Conservation (phyloP, 441 rosid species). For the Eruca vesicaria region DNA sequence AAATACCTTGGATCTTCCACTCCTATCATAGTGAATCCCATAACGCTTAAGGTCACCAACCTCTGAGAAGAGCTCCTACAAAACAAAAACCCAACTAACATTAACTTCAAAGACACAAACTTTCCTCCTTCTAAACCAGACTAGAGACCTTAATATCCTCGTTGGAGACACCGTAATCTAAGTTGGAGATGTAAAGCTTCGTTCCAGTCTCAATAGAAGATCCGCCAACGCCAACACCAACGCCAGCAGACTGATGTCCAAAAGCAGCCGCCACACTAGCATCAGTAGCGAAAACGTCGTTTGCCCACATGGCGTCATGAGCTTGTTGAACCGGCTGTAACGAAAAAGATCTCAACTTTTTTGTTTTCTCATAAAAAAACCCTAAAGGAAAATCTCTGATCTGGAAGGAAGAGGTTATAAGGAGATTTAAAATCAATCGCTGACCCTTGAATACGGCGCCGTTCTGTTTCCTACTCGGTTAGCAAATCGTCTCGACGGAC, state of each 20-base stretch:
- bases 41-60: constrained; percentile 54
- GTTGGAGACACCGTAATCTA: constrained; percentile 49
- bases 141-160: constrained; percentile 47
- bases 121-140: background rate
- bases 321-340: constrained; percentile 44
- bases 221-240: constrained; percentile 21
- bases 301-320: constrained; percentile 39
- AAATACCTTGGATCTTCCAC: constrained; percentile 62
- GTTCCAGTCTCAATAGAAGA: constrained; percentile 47
- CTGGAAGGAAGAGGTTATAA: constrained; percentile 16
- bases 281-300: constrained; percentile 40
- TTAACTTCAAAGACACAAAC: background rate
- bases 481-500: constrained; percentile 40
- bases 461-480: constrained; percentile 37
- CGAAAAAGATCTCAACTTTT: constrained; percentile 34
- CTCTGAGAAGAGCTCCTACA: constrained; percentile 56
- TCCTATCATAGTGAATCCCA: constrained; percentile 49
- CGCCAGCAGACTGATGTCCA: constrained; percentile 30
- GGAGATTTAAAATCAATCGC: constrained; percentile 16
- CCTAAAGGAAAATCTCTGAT: constrained; percentile 27
- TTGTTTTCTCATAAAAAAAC: background rate
- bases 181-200: constrained; percentile 49
- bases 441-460: constrained; percentile 46
- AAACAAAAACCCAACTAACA: background rate
- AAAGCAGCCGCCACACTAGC: constrained; percentile 34